Percentiles rank a stretch among this genome's conserved stretches.
Conservation (phyloP, 345 rosid species). For the Linum lewisii region DNA sequence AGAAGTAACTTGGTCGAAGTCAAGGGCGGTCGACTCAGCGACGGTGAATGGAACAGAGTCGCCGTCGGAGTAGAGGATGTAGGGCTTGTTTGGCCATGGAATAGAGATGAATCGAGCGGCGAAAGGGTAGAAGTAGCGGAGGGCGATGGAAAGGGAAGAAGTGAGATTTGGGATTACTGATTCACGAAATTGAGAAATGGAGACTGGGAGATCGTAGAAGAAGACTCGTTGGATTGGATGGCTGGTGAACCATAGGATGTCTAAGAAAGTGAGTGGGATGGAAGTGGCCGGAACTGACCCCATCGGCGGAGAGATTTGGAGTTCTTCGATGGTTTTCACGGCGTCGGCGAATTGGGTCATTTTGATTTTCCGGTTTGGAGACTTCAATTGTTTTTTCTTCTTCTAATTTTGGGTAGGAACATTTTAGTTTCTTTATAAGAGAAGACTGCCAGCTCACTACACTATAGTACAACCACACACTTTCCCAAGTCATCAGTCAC, state of each 20-base stretch:
- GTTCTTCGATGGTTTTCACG: neutral
- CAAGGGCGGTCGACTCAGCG: constrained; percentile 21
- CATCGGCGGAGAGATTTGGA: neutral
- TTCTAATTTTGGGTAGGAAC: too few species aligned
- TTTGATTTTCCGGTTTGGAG: too few species aligned
- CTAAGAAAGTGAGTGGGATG: neutral
- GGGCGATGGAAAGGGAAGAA: neutral
- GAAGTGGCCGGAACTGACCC: neutral
- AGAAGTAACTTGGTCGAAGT: constrained; percentile 15
- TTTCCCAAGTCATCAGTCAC: too few species aligned
- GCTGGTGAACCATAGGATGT: neutral
- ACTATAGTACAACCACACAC: too few species aligned
- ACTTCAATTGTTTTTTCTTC: too few species aligned
- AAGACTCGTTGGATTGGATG: neutral
- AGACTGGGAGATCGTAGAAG: neutral
- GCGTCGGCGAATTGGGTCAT: neutral
- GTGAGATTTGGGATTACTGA: neutral
- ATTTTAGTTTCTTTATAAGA: too few species aligned
- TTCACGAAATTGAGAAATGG: neutral
- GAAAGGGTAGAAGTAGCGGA: neutral
- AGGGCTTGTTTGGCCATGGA: constrained; percentile 17
- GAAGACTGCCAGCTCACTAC: too few species aligned
- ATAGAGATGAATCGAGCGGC: constrained; percentile 3
- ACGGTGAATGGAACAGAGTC: constrained; percentile 22
- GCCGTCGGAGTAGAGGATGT: constrained; percentile 20